Conservation (phyloP, 768 basidiomycete species). For the Mycena vulgaris region DNA sequence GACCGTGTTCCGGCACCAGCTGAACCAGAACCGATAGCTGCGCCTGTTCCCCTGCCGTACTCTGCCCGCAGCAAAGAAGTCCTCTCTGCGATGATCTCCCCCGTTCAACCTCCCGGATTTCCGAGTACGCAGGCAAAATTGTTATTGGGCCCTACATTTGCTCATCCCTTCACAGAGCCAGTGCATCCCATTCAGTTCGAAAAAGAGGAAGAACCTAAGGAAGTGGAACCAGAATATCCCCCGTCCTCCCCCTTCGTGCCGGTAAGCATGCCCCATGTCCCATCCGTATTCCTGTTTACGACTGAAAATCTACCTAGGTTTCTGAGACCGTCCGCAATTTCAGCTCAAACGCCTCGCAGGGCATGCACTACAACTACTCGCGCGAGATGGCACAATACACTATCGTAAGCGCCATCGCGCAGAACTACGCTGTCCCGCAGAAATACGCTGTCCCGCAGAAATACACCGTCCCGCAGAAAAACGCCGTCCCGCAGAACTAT, state of each 20-base stretch:
- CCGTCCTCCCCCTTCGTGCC: neutral
- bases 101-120: conserved; percentile 26
- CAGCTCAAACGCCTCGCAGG: conserved; percentile 8
- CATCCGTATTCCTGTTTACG: neutral
- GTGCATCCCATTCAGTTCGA: neutral
- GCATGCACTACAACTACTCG: conserved; percentile 8
- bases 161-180: conserved; percentile 2
- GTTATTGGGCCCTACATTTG: too few species aligned
- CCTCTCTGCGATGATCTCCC: conserved; percentile 49
- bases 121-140: conserved; percentile 7
- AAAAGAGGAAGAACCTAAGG: neutral
- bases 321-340: conserved; percentile 2
- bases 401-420: neutral
- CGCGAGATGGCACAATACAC: conserved; percentile 3
- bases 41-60: conserved; percentile 50
- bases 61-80: conserved; percentile 47
- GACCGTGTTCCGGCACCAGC: neutral
- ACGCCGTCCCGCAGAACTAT: too few species aligned
- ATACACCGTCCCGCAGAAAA: too few species aligned
- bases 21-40: conserved; percentile 40
- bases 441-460: too few species aligned
- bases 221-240: neutral
- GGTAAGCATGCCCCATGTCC: neutral
- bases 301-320: neutral
- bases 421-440: too few species aligned